Conservation (phyloP, 163 green algal genomes). For the Scenedesmus sp. region DNA sequence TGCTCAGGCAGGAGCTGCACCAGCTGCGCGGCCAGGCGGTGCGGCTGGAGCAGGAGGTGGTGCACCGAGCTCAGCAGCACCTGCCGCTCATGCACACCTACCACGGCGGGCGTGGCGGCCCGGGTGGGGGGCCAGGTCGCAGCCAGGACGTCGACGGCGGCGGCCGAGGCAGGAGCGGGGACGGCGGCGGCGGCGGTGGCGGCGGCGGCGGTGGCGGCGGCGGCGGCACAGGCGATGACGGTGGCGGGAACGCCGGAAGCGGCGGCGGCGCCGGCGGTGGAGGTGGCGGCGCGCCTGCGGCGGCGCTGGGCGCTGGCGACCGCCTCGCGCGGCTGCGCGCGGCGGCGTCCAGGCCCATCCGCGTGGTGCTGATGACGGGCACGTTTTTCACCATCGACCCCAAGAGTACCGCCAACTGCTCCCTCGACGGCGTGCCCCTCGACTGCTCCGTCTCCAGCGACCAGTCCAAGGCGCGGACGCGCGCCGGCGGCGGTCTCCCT, state of each 20-base stretch:
- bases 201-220: background rate
- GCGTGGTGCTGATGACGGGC: conserved; percentile 15
- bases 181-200: too few species aligned
- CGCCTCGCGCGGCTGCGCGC: conserved; percentile 3
- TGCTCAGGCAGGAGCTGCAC: background rate
- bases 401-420: background rate
- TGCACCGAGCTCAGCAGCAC: background rate
- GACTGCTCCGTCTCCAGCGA: conserved; percentile 4
- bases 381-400: background rate
- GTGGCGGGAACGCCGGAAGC: background rate
- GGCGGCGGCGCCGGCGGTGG: background rate
- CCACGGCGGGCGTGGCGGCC: too few species aligned
- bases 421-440: conserved; percentile 8
- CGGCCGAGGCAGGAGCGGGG: background rate
- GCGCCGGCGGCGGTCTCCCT: too few species aligned
- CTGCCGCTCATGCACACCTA: too few species aligned
- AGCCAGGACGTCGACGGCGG: background rate
- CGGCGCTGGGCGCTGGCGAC: background rate
- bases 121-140: background rate
- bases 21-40: background rate
- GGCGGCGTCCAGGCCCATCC: conserved; percentile 20
- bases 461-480: too few species aligned
- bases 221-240: background rate
- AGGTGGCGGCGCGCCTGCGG: background rate
- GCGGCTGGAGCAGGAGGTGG: background rate